Percentiles rank a stretch among this genome's conserved stretches.
Evolutionary conservation across 345 rosid species (phyloP).

Genomic region (Raphanus sativus): DNA sequence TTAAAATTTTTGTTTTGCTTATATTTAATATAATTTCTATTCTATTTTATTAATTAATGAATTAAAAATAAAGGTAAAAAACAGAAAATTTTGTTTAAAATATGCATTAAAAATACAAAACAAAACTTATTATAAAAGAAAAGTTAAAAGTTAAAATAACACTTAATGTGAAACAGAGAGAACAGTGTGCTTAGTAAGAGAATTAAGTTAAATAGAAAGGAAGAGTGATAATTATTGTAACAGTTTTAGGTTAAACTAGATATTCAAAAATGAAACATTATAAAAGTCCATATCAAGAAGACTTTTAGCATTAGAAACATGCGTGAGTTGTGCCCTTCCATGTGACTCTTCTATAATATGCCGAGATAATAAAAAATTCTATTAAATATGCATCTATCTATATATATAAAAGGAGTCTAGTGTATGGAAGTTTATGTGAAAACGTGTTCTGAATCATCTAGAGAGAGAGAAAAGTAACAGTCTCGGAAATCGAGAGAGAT

Average conservation of each 20-base stretch:
- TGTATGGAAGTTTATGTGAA: constrained; percentile 36
- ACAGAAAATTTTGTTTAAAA: too few relatives aligned
- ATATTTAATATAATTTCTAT: too few relatives aligned
- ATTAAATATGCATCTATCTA: constrained; percentile 19
- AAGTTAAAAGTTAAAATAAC: too few relatives aligned
- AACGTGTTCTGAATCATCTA: constrained; percentile 46
- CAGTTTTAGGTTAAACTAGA: neutral
- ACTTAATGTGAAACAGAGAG: too few relatives aligned
- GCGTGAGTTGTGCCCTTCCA: constrained; percentile 32
- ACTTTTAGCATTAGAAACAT: constrained; percentile 36
- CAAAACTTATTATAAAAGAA: too few relatives aligned
- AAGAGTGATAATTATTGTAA: neutral
- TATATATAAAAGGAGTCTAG: constrained; percentile 28
- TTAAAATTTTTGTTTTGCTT: too few relatives aligned
- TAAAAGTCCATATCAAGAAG: constrained; percentile 22
- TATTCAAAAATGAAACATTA: neutral
- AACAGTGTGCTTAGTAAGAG: neutral
- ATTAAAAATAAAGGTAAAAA: too few relatives aligned
- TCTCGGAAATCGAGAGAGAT: neutral
- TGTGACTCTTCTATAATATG: constrained; percentile 34
- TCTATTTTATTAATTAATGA: too few relatives aligned
- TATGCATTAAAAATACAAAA: too few relatives aligned
- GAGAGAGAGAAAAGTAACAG: constrained; percentile 34
- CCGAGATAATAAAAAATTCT: constrained; percentile 4
- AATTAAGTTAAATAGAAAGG: neutral